phyloP scores from a whole-genome alignment of 2,329 filamentous ascomycete species.

The Penicillium sclerotigenum region DNA sequence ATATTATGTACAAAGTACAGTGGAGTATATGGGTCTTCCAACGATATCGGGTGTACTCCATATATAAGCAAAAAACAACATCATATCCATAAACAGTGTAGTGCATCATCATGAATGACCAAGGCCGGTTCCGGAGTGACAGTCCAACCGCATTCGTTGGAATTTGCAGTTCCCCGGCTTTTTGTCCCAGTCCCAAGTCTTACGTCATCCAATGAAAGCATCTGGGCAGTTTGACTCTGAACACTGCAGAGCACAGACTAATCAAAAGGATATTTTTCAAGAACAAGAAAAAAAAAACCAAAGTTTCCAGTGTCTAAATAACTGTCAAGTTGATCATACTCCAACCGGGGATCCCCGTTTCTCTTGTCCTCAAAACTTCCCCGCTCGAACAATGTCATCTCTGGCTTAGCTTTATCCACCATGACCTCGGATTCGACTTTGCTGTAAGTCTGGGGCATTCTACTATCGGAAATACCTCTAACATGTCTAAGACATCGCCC shows the following conservation, averaged over 20 bases:
- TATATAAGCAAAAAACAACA: not conserved
- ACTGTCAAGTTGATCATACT: not conserved
- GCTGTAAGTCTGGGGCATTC: constrained; percentile 29
- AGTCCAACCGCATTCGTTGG: constrained; percentile 25
- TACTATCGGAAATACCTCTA: not conserved
- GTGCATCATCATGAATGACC: constrained; percentile 3
- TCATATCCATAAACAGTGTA: not conserved
- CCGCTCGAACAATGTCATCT: constrained; percentile 34
- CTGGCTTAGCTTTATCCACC: constrained; percentile 30
- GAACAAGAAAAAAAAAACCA: not conserved
- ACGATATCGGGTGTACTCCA: no score
- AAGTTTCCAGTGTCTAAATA: not conserved
- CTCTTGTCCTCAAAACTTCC: constrained; percentile 12
- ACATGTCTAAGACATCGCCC: constrained; percentile 55
- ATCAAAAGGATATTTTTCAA: not conserved
- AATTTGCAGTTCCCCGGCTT: constrained; percentile 30
- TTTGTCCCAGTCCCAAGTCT: constrained; percentile 28
- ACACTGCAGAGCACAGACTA: constrained; percentile 12
- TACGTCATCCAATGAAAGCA: constrained; percentile 34
- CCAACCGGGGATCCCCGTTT: not conserved
- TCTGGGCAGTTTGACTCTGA: constrained; percentile 9
- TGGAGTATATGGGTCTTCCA: no score
- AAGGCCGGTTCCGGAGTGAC: constrained; percentile 9
- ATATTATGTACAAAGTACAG: no score
- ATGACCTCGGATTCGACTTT: constrained; percentile 45